Conservation (phyloP, 1,284 basidiomycete genomes). For the Fomitopsis betulina region DNA sequence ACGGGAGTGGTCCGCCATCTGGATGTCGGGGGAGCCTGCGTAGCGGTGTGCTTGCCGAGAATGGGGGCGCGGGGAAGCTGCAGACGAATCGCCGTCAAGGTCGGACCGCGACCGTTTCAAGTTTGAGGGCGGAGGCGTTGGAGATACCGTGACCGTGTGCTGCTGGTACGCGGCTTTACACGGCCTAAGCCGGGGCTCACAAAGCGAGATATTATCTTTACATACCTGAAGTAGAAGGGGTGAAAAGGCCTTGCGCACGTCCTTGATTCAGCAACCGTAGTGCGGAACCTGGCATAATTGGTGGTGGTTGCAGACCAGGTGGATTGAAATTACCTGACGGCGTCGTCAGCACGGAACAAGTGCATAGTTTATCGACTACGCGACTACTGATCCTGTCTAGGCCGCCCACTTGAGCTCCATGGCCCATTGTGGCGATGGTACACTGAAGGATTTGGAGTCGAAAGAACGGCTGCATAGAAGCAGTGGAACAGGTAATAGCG, state of each 20-base stretch:
- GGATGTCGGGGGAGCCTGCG: slow-evolving; percentile 40
- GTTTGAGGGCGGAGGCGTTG: slow-evolving; percentile 48
- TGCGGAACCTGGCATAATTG: slow-evolving; percentile 78
- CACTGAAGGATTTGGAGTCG: no score
- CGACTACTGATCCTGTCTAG: no score
- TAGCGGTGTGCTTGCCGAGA: slow-evolving; percentile 27
- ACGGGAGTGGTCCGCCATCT: slow-evolving; percentile 40
- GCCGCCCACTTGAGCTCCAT: no score
- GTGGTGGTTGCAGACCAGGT: slow-evolving; percentile 63
- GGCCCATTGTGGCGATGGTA: no score
- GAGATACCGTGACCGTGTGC: slow-evolving; percentile 37
- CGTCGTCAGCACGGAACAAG: slow-evolving; percentile 11
- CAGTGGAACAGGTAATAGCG: no score
- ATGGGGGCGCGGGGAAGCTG: slow-evolving; percentile 12
- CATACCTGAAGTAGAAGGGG: slow-evolving; percentile 65
- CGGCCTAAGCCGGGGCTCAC: slow-evolving; percentile 24
- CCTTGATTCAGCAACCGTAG: slow-evolving; percentile 78
- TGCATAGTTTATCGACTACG: neutral
- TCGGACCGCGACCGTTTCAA: slow-evolving; percentile 46
- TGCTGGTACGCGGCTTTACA: slow-evolving; percentile 41
- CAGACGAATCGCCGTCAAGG: slow-evolving; percentile 30
- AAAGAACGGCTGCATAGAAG: no score
- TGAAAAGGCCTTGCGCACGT: slow-evolving; percentile 80
- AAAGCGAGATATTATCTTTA: slow-evolving; percentile 30
- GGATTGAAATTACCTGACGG: slow-evolving; percentile 43